These are phyloP conservation scores for Hypoxylon perforatum DNA, from an alignment of 495 filamentous ascomycete genomes.

Conservation along the genomic window DNA sequence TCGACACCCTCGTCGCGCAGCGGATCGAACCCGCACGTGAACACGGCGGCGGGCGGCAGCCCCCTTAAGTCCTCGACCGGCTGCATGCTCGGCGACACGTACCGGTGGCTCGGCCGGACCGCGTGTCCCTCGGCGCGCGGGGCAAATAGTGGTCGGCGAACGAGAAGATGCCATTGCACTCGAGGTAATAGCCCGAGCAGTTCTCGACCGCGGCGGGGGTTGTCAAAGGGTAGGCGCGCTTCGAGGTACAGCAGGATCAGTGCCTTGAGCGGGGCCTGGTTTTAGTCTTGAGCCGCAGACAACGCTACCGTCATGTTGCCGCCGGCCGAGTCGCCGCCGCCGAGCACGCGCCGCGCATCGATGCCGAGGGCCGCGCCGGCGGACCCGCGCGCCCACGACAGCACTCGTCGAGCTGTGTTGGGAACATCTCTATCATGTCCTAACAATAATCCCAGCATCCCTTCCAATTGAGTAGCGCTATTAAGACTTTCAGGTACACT, in stretches of 20 bases:
- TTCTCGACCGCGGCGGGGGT: constrained; percentile 47
- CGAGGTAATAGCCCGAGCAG: constrained; percentile 48
- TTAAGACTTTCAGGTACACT: too few species aligned
- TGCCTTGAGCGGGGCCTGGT: constrained; percentile 22
- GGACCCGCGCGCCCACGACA: too few species aligned
- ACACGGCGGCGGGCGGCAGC: constrained; percentile 44
- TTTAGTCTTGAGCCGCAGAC: too few species aligned
- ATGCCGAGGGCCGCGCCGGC: too few species aligned
- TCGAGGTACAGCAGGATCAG: constrained; percentile 53
- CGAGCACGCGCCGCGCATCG: too few species aligned
- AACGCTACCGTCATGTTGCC: too few species aligned
- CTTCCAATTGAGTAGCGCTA: too few species aligned
- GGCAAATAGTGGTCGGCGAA: constrained; percentile 54
- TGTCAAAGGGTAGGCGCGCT: constrained; percentile 51
- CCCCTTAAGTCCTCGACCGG: constrained; percentile 16
- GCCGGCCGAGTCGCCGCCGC: too few species aligned
- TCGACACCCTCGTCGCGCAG: constrained; percentile 53
- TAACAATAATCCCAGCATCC: too few species aligned
- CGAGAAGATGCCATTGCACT: constrained; percentile 53
- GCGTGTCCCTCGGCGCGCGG: constrained; percentile 20
- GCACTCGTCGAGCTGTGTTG: too few species aligned
- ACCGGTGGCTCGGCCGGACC: constrained; percentile 28
- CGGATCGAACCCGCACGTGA: constrained; percentile 53
- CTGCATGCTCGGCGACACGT: constrained; percentile 42
- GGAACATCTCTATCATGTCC: too few species aligned